These are phyloP conservation scores for Gastrolobium bilobum DNA, from an alignment of 306 rosid genomes.

Conservation along the genomic window DNA sequence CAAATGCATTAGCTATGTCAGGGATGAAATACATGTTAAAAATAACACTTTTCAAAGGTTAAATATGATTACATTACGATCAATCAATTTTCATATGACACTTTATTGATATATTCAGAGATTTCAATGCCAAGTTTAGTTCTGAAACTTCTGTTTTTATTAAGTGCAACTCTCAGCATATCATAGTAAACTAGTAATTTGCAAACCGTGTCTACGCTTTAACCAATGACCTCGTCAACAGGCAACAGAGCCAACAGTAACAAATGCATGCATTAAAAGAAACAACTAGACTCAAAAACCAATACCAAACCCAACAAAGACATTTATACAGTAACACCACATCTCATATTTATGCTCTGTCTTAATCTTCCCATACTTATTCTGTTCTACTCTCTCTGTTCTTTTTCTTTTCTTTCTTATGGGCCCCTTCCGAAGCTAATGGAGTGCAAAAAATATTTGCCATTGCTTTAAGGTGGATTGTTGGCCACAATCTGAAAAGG, in stretches of 20 bases:
- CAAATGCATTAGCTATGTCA: not conserved
- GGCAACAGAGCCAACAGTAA: slow-evolving; percentile 12
- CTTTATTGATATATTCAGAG: not conserved
- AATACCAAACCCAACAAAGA: slow-evolving; percentile 44
- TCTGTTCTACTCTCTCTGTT: not conserved
- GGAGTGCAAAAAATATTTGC: slow-evolving; percentile 49
- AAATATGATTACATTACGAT: not conserved
- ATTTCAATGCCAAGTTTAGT: not conserved
- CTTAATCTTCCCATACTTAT: slow-evolving; percentile 25
- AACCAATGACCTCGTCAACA: slow-evolving; percentile 45
- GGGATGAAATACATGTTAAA: not conserved
- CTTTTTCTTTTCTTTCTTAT: slow-evolving; percentile 21
- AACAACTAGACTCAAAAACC: slow-evolving; percentile 36
- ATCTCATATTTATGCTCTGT: slow-evolving; percentile 16
- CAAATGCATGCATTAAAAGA: slow-evolving; percentile 47
- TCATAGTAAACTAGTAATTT: slow-evolving; percentile 3
- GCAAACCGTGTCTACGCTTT: slow-evolving; percentile 20
- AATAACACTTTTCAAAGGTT: not conserved
- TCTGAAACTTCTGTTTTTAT: not conserved
- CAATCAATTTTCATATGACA: not conserved
- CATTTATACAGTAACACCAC: not conserved
- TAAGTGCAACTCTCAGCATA: slow-evolving; percentile 1
- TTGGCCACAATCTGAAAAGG: slow-evolving; percentile 1
- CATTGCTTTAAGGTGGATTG: slow-evolving; percentile 43
- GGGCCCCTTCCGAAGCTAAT: slow-evolving; percentile 51